Evolutionary conservation across 2,329 filamentous ascomycete genomes (phyloP).

Genomic region (Grosmannia serpens): DNA sequence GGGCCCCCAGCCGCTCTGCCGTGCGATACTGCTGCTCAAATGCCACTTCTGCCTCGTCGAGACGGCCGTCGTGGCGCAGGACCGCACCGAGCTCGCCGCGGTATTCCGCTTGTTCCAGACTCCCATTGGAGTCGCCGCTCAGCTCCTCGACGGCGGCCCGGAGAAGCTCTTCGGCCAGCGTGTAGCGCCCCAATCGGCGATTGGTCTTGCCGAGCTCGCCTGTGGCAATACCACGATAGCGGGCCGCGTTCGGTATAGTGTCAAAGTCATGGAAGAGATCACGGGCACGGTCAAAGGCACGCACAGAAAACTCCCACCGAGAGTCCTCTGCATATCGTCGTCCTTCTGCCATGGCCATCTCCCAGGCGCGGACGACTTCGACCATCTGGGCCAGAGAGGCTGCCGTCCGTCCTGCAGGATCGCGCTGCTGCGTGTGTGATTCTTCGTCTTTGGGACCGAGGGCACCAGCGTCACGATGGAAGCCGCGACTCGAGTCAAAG

Average conservation of each 20-base stretch:
- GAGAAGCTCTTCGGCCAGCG: constrained; percentile 14
- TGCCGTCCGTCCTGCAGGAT: constrained; percentile 13
- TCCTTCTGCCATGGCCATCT: constrained; percentile 11
- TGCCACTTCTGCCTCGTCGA: constrained; percentile 18
- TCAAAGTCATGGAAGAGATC: constrained; percentile 9
- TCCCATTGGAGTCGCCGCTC: background rate
- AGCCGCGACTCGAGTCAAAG: constrained; percentile 23
- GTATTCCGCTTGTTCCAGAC: constrained; percentile 12
- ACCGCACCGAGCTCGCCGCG: constrained; percentile 21
- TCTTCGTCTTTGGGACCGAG: constrained; percentile 19
- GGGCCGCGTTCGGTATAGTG: constrained; percentile 5
- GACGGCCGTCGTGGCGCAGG: constrained; percentile 19
- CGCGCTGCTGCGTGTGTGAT: constrained; percentile 12
- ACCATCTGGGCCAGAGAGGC: constrained; percentile 12
- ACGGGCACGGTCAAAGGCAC: constrained; percentile 15
- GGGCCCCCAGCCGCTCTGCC: constrained; percentile 15
- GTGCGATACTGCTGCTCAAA: constrained; percentile 18
- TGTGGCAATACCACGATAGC: constrained; percentile 14
- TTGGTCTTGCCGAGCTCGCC: constrained; percentile 18
- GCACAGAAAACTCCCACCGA: constrained; percentile 15
- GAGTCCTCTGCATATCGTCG: constrained; percentile 7
- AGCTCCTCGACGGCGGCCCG: constrained; percentile 14
- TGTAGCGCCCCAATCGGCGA: constrained; percentile 19
- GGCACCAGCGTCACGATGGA: constrained; percentile 18
- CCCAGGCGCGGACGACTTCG: constrained; percentile 12